phyloP scores from a whole-genome alignment of 768 basidiomycete genomes.

The Pisolithus albus region DNA sequence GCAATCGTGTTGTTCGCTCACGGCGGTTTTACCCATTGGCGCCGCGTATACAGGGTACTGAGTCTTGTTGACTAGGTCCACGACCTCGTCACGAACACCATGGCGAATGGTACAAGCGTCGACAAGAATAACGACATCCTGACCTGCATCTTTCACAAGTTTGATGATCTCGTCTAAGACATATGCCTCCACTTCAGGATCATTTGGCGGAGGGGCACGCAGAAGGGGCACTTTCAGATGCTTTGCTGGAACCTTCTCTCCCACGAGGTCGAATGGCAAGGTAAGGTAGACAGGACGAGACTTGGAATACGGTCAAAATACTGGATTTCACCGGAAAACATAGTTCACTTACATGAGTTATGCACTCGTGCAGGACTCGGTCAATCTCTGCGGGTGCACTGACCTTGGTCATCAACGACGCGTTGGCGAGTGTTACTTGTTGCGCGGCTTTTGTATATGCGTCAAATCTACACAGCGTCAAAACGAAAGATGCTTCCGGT shows the following conservation, averaged over 20 bases:
- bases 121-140: conserved; percentile 66
- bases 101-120: conserved; percentile 80
- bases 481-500: background rate
- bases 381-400: conserved; percentile 71
- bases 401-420: conserved; percentile 44
- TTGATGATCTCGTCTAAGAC: conserved; percentile 70
- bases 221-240: conserved; percentile 56
- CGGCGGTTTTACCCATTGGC: conserved; percentile 75
- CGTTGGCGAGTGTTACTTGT: conserved; percentile 69
- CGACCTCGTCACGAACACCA: conserved; percentile 53
- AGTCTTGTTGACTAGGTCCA: conserved; percentile 56
- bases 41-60: conserved; percentile 68
- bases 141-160: conserved; percentile 50
- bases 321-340: background rate
- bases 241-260: conserved; percentile 56
- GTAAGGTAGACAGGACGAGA: conserved; percentile 85
- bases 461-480: conserved; percentile 48
- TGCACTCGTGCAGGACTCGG: conserved; percentile 63
- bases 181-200: conserved; percentile 52
- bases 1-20: conserved; percentile 63
- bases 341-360: conserved; percentile 37
- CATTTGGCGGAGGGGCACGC: conserved; percentile 43
- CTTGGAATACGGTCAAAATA: conserved; percentile 25
- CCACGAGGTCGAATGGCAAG: conserved; percentile 78
- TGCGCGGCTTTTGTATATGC: conserved; percentile 72